phyloP scores from a whole-genome alignment of 2,329 filamentous ascomycete genomes.

The Pseudomassariella vexata region DNA sequence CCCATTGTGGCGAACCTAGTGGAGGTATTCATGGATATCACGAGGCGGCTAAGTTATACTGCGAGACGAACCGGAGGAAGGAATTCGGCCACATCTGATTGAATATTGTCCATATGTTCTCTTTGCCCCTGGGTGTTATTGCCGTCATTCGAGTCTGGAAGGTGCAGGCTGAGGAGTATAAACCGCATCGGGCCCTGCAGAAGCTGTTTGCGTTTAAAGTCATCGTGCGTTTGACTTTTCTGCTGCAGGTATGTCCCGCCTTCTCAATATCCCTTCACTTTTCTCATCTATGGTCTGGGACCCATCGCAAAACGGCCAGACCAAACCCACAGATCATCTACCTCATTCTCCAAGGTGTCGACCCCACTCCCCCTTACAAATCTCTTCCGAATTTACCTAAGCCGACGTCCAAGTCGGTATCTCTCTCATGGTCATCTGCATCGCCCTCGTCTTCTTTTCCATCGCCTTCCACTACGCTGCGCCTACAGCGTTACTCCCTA shows the following conservation, averaged over 20 bases:
- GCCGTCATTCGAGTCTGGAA: conserved; percentile 15
- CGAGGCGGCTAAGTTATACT: conserved; percentile 23
- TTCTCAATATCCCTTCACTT: not conserved
- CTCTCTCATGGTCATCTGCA: conserved; percentile 11
- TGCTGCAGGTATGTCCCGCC: conserved; percentile 11
- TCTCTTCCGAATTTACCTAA: conserved; percentile 10
- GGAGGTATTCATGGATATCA: conserved; percentile 33
- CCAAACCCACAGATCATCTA: conserved; percentile 11
- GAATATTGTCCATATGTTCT: conserved; percentile 18
- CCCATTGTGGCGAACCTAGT: conserved; percentile 27
- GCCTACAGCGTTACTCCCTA: conserved; percentile 17
- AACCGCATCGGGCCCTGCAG: conserved; percentile 14
- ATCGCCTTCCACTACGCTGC: conserved; percentile 19
- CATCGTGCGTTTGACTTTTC: conserved; percentile 17
- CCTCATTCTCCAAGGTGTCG: conserved; percentile 11
- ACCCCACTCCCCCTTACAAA: conserved; percentile 7
- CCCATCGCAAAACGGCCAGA: too few species aligned
- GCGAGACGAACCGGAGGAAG: conserved; percentile 19
- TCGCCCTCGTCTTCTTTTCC: conserved; percentile 15
- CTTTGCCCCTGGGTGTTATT: conserved; percentile 16
- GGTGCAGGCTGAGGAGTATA: conserved; percentile 13
- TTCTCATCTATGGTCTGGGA: too few species aligned
- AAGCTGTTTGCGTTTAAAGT: conserved; percentile 23
- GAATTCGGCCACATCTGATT: conserved; percentile 25
- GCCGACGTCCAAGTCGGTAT: conserved; percentile 16